Evolutionary conservation across 129 eudicot species (phyloP), one percentile per base, ranked within the genome.

Genomic region (Helichrysum umbraculigerum): DNA sequence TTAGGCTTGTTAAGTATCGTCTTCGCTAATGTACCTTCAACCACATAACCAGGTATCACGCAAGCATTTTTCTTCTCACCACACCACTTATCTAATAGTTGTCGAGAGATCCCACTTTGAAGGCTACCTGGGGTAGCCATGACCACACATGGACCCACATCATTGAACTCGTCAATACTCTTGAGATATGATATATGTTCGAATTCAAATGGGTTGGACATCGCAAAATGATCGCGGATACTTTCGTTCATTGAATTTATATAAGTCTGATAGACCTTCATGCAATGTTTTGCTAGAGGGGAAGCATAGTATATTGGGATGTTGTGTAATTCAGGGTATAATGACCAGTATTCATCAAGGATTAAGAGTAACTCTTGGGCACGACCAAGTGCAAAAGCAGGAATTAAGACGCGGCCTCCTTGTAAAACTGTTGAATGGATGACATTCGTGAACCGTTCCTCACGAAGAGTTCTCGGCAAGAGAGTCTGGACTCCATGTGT

Each of bases 51-150:
- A 22, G 98, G 98, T 62, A 94, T 72, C 6, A 94, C 87, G 78
- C 98, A 94, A 14, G 97, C 88, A 51, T 94, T 94, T 83, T 80
- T 91, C 89, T 87, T 91, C 67, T 94, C 98, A 30, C 89, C 74
- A 57, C 98, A 94, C 98, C 98, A 94, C 54, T 82, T 89, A 59
- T 94, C 98, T 72, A 94, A 94, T 32, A 94, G 86, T 84, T 94
- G 98, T 72, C 98, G 72, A 7, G 98, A 94, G 11, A 94, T 71
- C 78, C 98, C 98, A 50, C 96, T 94, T 70, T 94, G 98, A 50
- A 94, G 96, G 41, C 92, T 88, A 75, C 98, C 90, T 0, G 98
- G 98, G 65, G 89, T 91, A 33, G 98, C 98, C 98, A 94, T 94
- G 70, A 94, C 98, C 68, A 94, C 98, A 0, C 89, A 87, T 2